A percentile compares a stretch with the other conserved stretches of the same genome.
Evolutionary conservation across 2,329 filamentous ascomycete species (phyloP).

Genomic region (Neoarthrinium moseri): DNA sequence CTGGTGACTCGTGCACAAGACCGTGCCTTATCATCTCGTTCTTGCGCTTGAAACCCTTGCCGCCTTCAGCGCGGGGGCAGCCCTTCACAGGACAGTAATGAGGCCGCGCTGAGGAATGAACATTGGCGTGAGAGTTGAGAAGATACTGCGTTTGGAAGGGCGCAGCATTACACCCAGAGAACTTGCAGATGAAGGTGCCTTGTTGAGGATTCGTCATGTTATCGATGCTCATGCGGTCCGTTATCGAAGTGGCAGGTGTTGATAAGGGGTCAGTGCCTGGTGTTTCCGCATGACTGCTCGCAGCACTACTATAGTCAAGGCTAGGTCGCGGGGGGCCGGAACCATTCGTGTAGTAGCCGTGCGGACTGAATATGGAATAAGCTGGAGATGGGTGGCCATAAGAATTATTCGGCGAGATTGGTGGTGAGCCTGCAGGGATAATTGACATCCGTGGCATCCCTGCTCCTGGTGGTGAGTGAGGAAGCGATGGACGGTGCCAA

Average conservation of each 20-base stretch:
- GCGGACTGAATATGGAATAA: conserved; percentile 38
- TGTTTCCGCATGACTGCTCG: conserved; percentile 42
- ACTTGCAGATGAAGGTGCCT: conserved; percentile 57
- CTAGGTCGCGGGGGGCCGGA: conserved; percentile 31
- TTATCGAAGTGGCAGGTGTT: conserved; percentile 39
- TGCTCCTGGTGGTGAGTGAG: conserved; percentile 32
- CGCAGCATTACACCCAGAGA: conserved; percentile 63
- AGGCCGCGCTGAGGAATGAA: conserved; percentile 64
- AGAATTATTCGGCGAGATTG: conserved; percentile 48
- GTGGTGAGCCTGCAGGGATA: conserved; percentile 37
- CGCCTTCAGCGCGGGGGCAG: conserved; percentile 62
- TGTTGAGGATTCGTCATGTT: conserved; percentile 51
- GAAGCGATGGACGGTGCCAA: conserved; percentile 22
- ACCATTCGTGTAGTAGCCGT: conserved; percentile 29
- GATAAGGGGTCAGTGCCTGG: conserved; percentile 43
- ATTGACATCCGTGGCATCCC: conserved; percentile 28
- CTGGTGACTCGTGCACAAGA: conserved; percentile 88
- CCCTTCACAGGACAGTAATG: conserved; percentile 65
- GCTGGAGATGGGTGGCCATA: conserved; percentile 46
- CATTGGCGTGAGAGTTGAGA: conserved; percentile 76
- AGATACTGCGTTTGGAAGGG: conserved; percentile 78
- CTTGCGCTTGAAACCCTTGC: conserved; percentile 70
- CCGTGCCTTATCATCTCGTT: conserved; percentile 76
- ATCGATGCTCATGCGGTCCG: conserved; percentile 59
- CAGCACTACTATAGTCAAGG: conserved; percentile 38